Conservation (phyloP, 1,139 yeast genomes). For the Debaryomyces sp. region DNA sequence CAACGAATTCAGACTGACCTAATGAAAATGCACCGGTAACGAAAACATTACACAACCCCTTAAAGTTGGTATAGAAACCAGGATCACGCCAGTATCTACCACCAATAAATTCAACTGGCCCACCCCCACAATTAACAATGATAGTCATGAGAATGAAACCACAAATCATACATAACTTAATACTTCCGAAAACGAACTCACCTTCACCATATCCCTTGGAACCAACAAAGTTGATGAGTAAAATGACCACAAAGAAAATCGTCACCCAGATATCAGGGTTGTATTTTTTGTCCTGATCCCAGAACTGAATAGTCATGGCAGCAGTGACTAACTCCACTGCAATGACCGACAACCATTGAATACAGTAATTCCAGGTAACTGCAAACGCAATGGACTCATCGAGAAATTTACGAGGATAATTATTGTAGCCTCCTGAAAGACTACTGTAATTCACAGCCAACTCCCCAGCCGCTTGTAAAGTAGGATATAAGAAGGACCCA, state of each 20-base stretch:
- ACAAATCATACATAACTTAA: conserved; percentile 23
- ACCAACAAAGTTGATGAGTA: conserved; percentile 28
- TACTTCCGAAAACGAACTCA: conserved; percentile 29
- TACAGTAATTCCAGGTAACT: conserved; percentile 46
- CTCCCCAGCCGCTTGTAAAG: conserved; percentile 47
- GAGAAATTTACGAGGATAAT: conserved; percentile 40
- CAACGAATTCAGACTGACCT: conserved; percentile 35
- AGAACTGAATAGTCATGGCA: conserved; percentile 38
- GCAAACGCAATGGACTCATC: conserved; percentile 44
- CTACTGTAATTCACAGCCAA: conserved; percentile 43
- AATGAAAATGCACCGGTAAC: conserved; percentile 32
- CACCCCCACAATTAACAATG: conserved; percentile 32
- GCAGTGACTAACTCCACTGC: conserved; percentile 47
- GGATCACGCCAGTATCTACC: conserved; percentile 34
- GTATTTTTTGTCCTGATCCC: conserved; percentile 25
- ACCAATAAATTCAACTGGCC: conserved; percentile 27
- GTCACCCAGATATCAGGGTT: conserved; percentile 33
- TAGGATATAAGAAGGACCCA: conserved; percentile 43
- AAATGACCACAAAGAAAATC: conserved; percentile 28
- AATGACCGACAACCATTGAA: conserved; percentile 45
- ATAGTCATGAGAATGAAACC: conserved; percentile 35
- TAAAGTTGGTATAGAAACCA: conserved; percentile 30
- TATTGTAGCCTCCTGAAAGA: conserved; percentile 46
- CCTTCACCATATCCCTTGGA: conserved; percentile 36
- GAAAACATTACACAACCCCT: conserved; percentile 32